A percentile compares a stretch with the other conserved stretches of the same genome.
phyloP scores from a whole-genome alignment of 106 monocot species.

The Chionographis japonica region DNA sequence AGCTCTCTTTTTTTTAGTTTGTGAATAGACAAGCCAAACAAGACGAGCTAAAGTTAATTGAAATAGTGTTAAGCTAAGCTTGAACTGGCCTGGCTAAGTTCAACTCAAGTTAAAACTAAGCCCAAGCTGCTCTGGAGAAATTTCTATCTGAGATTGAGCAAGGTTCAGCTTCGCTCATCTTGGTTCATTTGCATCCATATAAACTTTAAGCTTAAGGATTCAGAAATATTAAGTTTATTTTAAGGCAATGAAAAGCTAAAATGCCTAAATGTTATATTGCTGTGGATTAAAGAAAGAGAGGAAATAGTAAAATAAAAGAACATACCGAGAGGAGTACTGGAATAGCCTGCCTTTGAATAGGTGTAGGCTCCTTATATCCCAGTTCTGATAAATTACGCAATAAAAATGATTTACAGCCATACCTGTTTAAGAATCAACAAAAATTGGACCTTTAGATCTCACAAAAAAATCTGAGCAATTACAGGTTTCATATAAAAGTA shows the following conservation, averaged over 20 bases:
- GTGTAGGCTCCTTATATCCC: conserved; percentile 90
- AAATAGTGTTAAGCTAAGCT: too few species aligned
- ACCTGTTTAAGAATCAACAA: conserved; percentile 29
- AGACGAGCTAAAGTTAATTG: too few species aligned
- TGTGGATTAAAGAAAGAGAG: background rate
- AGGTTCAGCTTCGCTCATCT: too few species aligned
- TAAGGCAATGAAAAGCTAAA: background rate
- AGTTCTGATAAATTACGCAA: conserved; percentile 61
- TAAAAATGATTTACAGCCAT: conserved; percentile 74
- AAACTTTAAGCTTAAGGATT: too few species aligned
- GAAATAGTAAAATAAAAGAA: conserved; percentile 7
- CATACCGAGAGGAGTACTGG: conserved; percentile 87
- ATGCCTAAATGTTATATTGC: background rate
- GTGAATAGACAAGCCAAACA: too few species aligned
- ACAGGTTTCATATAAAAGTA: background rate
- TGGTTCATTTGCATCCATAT: too few species aligned
- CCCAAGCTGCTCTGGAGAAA: too few species aligned
- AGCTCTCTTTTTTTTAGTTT: too few species aligned
- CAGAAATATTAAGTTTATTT: too few species aligned
- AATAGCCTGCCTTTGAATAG: conserved; percentile 98
- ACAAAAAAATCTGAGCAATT: background rate
- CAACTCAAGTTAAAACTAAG: too few species aligned
- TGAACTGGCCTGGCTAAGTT: too few species aligned
- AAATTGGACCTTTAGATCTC: background rate
- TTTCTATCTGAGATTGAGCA: too few species aligned